Evolutionary conservation across 129 eudicot genomes (phyloP), one percentile per base, ranked within the genome.

Genomic region (Artemisia argyi): DNA sequence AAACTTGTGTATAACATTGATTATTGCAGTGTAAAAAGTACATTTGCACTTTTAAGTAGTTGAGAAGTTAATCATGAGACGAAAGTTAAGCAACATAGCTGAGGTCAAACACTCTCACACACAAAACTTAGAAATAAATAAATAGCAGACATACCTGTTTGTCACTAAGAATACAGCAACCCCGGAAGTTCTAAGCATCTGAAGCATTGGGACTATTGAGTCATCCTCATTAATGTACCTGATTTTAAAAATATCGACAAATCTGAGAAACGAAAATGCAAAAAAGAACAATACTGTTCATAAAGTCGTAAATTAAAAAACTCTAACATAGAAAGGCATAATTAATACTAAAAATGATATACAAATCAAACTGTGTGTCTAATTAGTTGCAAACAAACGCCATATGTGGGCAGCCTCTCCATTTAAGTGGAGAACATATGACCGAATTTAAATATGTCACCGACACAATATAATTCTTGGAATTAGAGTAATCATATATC

Each of bases 201-300:
- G 84, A 50, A 92, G 87, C 98, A 92, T 92, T 52, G 96, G 95
- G 44, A 90, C 96, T 58, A 89, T 80, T 68, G 90, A 76, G 8
- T 66, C 63, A 71, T 93, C 98, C 64, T 87, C 97, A 79, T 87
- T 87, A 57, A 93, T 93, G 79, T 93, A 93, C 84, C 98, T 93
- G 80, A 61, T 65, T 65, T 44, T 11, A 39, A 70, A 42, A 47
- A 74, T 50, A 3, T 48, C 30, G 39, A 62, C 22, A 30, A 19
- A 32, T 32, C 30, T 14, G 42, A 58, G 35, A 58, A 67, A 28
- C 20, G 30, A 6, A 46, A 61, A 48, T 24, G 3, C 15, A 61
- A 15, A 22, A 30, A 39, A 39, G 19, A 47, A 65, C 19, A 56
- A 55, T 20, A n/a, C 55, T 22, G 39, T 39, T 7, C 42, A 42